These are phyloP conservation scores for Pleurotus giganteus DNA, from an alignment of 768 basidiomycete species.

Conservation along the genomic window DNA sequence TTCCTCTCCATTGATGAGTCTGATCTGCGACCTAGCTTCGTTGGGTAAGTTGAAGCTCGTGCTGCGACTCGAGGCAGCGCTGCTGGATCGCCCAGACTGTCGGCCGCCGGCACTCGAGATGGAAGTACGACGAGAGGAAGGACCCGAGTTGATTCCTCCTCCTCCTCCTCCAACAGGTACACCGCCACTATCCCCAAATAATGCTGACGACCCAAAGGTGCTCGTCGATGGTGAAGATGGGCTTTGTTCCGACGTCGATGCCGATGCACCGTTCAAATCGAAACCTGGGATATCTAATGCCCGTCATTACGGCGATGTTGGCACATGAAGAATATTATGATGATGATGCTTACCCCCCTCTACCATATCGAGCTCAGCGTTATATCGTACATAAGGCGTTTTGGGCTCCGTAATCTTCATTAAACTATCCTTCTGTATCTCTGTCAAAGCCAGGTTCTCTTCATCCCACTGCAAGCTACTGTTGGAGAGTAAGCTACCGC, in stretches of 20 bases:
- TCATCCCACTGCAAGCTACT: constrained; percentile 93
- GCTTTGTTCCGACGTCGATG: not conserved
- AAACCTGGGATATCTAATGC: constrained; percentile 79
- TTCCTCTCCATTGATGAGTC: constrained; percentile 34
- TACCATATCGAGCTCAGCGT: constrained; percentile 79
- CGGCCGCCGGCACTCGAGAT: constrained; percentile 63
- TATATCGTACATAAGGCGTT: constrained; percentile 93
- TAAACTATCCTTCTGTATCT: constrained; percentile 90
- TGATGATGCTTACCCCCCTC: constrained; percentile 67
- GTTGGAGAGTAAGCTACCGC: constrained; percentile 14
- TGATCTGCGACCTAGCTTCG: constrained; percentile 62
- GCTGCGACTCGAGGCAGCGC: constrained; percentile 70
- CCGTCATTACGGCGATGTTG: not conserved
- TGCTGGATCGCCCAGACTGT: constrained; percentile 54
- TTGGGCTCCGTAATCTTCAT: constrained; percentile 99
- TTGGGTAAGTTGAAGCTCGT: constrained; percentile 81
- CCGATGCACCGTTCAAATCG: constrained; percentile 42
- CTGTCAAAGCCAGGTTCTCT: constrained; percentile 87
- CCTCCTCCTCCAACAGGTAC: too few species aligned
- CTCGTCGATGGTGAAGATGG: constrained; percentile 30
- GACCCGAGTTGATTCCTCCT: constrained; percentile 59
- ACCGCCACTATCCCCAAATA: constrained; percentile 47
- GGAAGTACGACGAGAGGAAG: constrained; percentile 74
- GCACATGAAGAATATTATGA: not conserved
- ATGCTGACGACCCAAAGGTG: constrained; percentile 34